Percentiles rank a stretch among this genome's conserved stretches.
These are phyloP conservation scores for Zygosaccharomyces rouxii DNA, from an alignment of 805 yeast species.

Conservation along the genomic window DNA sequence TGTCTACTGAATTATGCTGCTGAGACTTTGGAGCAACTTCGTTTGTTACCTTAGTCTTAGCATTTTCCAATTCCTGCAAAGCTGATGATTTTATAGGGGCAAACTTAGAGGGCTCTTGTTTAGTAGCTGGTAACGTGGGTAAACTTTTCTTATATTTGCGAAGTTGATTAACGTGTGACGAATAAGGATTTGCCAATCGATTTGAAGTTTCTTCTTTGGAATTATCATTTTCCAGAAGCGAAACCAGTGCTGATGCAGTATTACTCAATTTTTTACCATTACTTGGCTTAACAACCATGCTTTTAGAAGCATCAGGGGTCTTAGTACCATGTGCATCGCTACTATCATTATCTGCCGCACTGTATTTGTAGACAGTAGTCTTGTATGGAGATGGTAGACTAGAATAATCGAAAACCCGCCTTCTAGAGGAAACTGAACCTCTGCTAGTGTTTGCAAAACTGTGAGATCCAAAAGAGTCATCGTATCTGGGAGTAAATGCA, in stretches of 20 bases:
- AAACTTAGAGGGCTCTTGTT: neutral
- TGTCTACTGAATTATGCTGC: constrained; percentile 18
- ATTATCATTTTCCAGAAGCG: constrained; percentile 38
- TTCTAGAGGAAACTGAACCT: constrained; percentile 24
- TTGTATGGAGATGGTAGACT: constrained; percentile 40
- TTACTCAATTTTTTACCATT: constrained; percentile 37
- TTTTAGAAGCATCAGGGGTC: neutral
- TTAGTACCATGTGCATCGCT: neutral
- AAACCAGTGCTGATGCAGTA: constrained; percentile 47
- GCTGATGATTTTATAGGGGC: constrained; percentile 4
- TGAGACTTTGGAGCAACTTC: constrained; percentile 8
- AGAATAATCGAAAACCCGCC: constrained; percentile 38
- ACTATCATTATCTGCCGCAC: constrained; percentile 16
- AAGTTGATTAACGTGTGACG: constrained; percentile 22
- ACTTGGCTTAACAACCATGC: constrained; percentile 7
- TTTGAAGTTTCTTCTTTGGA: constrained; percentile 12
- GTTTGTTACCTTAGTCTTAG: constrained; percentile 3
- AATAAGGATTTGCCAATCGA: constrained; percentile 43
- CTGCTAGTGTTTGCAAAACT: constrained; percentile 18
- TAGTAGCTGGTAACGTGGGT: constrained; percentile 7
- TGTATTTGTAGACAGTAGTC: constrained; percentile 32
- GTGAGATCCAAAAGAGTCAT: constrained; percentile 19
- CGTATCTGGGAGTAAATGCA: constrained; percentile 36
- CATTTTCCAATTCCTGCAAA: constrained; percentile 16
- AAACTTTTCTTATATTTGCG: constrained; percentile 14